Evolutionary conservation across 1,284 basidiomycete genomes (phyloP), one percentile per base, ranked within the genome.

Genomic region (Xerocomus minutiporus): DNA sequence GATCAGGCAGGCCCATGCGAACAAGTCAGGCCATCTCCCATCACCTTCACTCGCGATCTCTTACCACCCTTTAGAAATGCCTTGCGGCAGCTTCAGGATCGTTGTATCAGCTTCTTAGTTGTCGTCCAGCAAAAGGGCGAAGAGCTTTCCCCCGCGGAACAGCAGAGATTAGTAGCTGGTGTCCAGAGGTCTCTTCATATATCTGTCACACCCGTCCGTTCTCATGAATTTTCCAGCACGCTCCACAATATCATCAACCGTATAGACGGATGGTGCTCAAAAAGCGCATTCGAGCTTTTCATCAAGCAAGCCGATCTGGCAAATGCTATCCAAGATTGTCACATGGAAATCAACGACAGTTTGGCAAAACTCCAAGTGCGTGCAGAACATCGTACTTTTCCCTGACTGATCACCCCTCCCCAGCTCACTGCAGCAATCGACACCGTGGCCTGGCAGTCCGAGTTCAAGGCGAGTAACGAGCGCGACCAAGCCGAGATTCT

Each of bases 391-490:
- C 40, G 5, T 36, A 2, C 44, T 41, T 35, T 40, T 44, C 29
- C 50, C 42, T 48, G n/a, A 41, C 59, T 66, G 28, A 64, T 46
- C 35, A 15, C n/a, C 15, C 32, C 39, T 26, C 39, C 15, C 23
- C 43, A 80, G 77, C 58, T 81, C 34, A 64, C 66, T 23, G 75
- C 77, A 12, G 70, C 73, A 28, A 60, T 75, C n/a, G 74, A 76
- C 42, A 71, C 76, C 8, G 74, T 72, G 34, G 60, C 63, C 15
- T 82, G 79, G 80, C 77, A 80, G 57, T 57, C 60, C 4, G 70
- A 74, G 20, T 73, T 79, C 53, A 59, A 61, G 26, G 58, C 57
- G 4, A 75, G 71, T 36, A 59, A 59, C 11, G 62, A 68, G 53
- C 65, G 63, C n/a, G 78, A 81, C 57, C 72, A 75, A 44, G 56